Evolutionary conservation across 441 rosid genomes (phyloP), one percentile per base, ranked within the genome.

Genomic region (Cnidoscolus chayamansa): DNA sequence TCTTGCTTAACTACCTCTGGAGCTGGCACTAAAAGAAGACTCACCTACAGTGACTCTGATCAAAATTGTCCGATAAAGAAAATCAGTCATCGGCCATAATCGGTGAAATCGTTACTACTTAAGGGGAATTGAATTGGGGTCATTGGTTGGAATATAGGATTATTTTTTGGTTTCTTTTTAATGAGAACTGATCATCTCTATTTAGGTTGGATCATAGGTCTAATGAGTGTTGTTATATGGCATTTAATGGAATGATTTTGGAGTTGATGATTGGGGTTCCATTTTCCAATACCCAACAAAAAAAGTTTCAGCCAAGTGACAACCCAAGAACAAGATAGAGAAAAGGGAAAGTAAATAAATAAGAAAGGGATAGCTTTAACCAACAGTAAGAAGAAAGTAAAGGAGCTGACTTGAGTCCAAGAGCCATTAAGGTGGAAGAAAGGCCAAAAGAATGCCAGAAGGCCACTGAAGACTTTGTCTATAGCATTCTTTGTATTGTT

Each of bases 11-110:
- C 55, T 49, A 32, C 45, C 19, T 67, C 77, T 68, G 89, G 84
- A 61, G 80, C 78, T 63, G 84, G 87, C 10, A 79, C 77, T 67
- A 91, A 87, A 80, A 87, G 92, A 66, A 85, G 86, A 50, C 86
- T 91, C 68, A 65, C 89, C 62, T 90, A 86, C 82, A 82, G 50
- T 72, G 84, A 79, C 57, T 59, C 74, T 70, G 88, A 84, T 66
- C 81, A 81, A 70, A 74, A 68, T 78, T 76, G 77, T 71, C 74
- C 81, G 9, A 49, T 37, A 63, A 88, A 81, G 90, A 93, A 79
- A 82, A 75, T 72, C 32, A 76, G 76, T 77, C 63, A 67, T 77
- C 66, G 57, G 73, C 73, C 74, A 48, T 78, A 75, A 67, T 68
- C n/a, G 30, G 25, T 16, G 30, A 51, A 74, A 32, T 60, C 71